Conservation (phyloP, 768 basidiomycete genomes). For the Basidioascus undulatus region DNA sequence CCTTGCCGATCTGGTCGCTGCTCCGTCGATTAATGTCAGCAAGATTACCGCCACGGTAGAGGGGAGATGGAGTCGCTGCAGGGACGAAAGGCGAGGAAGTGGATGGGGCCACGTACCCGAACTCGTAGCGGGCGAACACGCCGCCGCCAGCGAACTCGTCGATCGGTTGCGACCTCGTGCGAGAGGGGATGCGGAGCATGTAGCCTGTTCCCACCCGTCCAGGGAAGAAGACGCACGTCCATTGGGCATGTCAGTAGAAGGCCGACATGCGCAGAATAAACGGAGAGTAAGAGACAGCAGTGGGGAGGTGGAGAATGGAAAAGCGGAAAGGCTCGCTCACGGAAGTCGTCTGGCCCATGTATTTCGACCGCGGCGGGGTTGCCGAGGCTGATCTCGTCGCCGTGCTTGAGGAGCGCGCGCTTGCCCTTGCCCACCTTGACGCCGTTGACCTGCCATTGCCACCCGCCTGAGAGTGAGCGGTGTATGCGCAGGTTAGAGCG, state of each 20-base stretch:
- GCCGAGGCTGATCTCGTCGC: conserved; percentile 74
- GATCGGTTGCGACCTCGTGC: conserved; percentile 6
- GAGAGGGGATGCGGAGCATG: background rate
- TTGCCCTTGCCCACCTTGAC: conserved; percentile 34
- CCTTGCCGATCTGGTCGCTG: conserved; percentile 46
- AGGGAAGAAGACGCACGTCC: background rate
- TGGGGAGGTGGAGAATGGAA: conserved; percentile 3
- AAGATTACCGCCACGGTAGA: too few relatives aligned
- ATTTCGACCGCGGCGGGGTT: conserved; percentile 24
- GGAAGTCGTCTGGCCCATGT: conserved; percentile 39
- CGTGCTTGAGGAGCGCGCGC: conserved; percentile 38
- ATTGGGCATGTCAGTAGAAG: too few relatives aligned
- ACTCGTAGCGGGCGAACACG: conserved; percentile 20
- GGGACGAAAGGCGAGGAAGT: background rate
- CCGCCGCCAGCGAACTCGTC: conserved; percentile 16
- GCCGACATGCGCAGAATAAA: too few relatives aligned
- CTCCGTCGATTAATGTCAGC: too few relatives aligned
- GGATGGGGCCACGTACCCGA: conserved; percentile 12
- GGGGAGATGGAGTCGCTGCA: background rate
- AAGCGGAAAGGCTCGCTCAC: conserved; percentile 22
- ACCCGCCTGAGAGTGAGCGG: too few relatives aligned
- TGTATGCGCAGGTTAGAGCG: too few relatives aligned
- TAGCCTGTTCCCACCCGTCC: conserved; percentile 6
- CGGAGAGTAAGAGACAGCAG: background rate
- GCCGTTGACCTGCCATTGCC: conserved; percentile 43